Evolutionary conservation across 495 filamentous ascomycete genomes (phyloP).

Genomic region (Daldinia caldariorum): DNA sequence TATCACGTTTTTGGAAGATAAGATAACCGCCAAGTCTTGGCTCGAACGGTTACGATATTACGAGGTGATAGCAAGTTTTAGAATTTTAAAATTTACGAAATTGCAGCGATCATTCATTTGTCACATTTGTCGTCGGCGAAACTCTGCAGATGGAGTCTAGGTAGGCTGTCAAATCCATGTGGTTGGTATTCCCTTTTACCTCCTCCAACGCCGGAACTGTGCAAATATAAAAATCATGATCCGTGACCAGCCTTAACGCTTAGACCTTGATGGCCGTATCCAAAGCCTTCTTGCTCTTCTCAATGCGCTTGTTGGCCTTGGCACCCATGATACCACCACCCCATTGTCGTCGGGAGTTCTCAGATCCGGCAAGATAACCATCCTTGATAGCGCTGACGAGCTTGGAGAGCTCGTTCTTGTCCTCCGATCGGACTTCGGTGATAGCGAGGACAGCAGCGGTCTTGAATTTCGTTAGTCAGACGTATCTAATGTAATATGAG

Average conservation of each 20-base stretch:
- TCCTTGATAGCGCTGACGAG: constrained; percentile 97
- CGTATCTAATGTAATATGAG: not conserved
- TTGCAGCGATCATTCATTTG: constrained; percentile 29
- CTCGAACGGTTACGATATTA: constrained; percentile 20
- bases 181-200: constrained; percentile 52
- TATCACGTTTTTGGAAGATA: constrained; percentile 22
- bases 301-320: constrained; percentile 91
- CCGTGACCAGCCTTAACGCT: constrained; percentile 40
- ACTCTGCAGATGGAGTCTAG: constrained; percentile 36
- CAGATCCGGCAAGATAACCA: constrained; percentile 94
- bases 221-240: constrained; percentile 45
- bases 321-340: constrained; percentile 99
- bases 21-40: constrained; percentile 17
- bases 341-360: constrained; percentile 93
- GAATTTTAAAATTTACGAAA: constrained; percentile 6
- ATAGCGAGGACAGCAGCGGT: constrained; percentile 95
- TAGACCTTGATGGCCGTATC: constrained; percentile 97
- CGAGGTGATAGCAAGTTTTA: not conserved
- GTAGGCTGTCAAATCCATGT: constrained; percentile 46
- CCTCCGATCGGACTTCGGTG: constrained; percentile 95
- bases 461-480: constrained; percentile 58
- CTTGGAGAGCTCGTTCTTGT: constrained; percentile 97
- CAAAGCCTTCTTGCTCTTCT: constrained; percentile 96
- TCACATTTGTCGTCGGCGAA: constrained; percentile 47
- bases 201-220: constrained; percentile 51